Percentiles rank a stretch among this genome's conserved stretches.
Conservation (phyloP, 306 rosid genomes). For the Rosa lucieae region DNA sequence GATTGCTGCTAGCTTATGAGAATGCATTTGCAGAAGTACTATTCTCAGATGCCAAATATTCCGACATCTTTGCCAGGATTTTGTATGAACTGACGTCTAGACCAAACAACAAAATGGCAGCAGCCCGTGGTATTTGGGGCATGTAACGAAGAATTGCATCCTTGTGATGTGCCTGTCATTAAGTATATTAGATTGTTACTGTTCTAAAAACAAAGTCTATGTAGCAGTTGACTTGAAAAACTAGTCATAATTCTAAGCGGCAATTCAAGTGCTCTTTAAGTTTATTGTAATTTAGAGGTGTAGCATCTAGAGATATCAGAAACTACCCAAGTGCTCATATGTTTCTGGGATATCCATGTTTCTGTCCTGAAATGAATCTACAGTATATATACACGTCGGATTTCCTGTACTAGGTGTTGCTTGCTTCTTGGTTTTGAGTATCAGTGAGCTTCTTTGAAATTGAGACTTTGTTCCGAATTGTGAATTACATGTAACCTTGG, state of each 20-base stretch:
- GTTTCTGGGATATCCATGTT: not conserved
- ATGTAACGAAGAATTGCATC: slow-evolving; percentile 48
- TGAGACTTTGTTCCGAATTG: not conserved
- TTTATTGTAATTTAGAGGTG: not conserved
- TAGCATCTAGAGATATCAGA: not conserved
- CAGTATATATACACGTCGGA: not conserved
- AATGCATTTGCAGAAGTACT: slow-evolving; percentile 93
- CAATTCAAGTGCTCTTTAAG: not conserved
- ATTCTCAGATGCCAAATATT: slow-evolving; percentile 68
- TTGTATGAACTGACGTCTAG: slow-evolving; percentile 87
- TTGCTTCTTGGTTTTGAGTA: not conserved
- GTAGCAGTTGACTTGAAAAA: slow-evolving; percentile 22
- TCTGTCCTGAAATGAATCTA: not conserved
- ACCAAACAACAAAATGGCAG: slow-evolving; percentile 74
- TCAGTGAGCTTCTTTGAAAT: not conserved
- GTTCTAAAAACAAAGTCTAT: slow-evolving; percentile 18
- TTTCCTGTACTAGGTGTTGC: too few species aligned
- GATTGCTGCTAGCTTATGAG: slow-evolving; percentile 74
- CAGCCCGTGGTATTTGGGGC: slow-evolving; percentile 98
- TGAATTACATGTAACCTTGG: not conserved
- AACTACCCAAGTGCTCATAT: not conserved
- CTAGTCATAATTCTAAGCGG: not conserved
- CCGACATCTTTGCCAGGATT: slow-evolving; percentile 91
- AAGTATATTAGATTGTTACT: slow-evolving; percentile 12
- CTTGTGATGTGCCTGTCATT: slow-evolving; percentile 6